These are phyloP conservation scores for Moelleriella libera DNA, from an alignment of 2,329 filamentous ascomycete species.

Conservation along the genomic window DNA sequence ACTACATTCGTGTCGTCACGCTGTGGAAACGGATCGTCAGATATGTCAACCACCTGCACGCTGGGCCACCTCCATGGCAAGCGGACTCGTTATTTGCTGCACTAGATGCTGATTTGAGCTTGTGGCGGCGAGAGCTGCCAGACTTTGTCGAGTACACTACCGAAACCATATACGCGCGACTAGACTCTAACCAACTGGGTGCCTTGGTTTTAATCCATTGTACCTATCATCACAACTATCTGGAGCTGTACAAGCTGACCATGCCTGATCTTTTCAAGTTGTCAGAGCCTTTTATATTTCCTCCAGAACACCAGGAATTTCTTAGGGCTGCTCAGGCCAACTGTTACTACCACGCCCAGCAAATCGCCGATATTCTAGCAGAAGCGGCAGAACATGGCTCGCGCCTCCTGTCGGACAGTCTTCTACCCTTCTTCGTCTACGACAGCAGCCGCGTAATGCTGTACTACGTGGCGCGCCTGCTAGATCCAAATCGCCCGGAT, in stretches of 20 bases:
- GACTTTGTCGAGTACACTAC: conserved; percentile 28
- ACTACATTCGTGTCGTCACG: conserved; percentile 25
- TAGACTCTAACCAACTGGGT: conserved; percentile 30
- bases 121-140: conserved; percentile 26
- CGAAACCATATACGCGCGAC: conserved; percentile 29
- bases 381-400: conserved; percentile 25
- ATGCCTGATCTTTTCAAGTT: conserved; percentile 30
- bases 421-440: conserved; percentile 30
- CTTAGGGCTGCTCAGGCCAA: conserved; percentile 20
- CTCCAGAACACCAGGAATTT: conserved; percentile 21
- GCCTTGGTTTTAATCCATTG: conserved; percentile 29
- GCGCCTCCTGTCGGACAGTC: conserved; percentile 25
- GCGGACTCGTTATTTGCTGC: conserved; percentile 26
- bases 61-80: conserved; percentile 25
- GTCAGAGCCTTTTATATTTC: conserved; percentile 24
- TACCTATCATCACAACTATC: conserved; percentile 30
- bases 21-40: conserved; percentile 25
- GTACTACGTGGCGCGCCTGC: conserved; percentile 29
- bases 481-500: conserved; percentile 20
- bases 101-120: conserved; percentile 23
- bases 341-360: conserved; percentile 22
- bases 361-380: conserved; percentile 22
- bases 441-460: conserved; percentile 32
- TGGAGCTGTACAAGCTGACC: conserved; percentile 30
- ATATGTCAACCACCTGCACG: conserved; percentile 27